Base-by-base conservation (phyloP, 176 grass and related monocot genomes). In the Alopecurus myosuroides region DNA sequence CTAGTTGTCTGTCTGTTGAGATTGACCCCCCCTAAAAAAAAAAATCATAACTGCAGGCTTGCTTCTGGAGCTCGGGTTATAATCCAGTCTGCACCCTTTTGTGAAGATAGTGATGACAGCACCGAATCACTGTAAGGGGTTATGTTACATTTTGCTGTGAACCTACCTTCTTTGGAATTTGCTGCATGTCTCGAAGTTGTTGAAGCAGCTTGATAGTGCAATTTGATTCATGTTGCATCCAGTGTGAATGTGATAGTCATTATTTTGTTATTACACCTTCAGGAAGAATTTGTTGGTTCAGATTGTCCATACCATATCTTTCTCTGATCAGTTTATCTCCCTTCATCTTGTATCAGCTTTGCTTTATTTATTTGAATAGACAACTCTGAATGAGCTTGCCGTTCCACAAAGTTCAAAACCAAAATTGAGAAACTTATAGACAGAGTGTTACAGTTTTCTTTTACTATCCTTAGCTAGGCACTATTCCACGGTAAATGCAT, bases 31-130 rank as follows among this genome's bases (percentile, higher is more conserved):
- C n/a, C n/a, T n/a, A 83, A 35, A 74, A 45, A 60, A 41, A 9
- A 3, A 3, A 76, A 20, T 87, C 39, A 4, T 77, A 83, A 78
- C 42, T 93, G 76, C 96, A 98, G 96, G 91, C 96, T 98, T 92
- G 82, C 91, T 91, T 98, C 95, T 85, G 95, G 95, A 84, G 95
- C 95, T 87, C 84, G 77, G 88, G 89, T 98, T 95, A 93, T 89
- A 90, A 99, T 99, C 77, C 83, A 99, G 49, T 99, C 93, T 45
- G 82, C 67, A 74, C 81, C 93, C 52, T 60, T 86, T 57, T 89
- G 84, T 79, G 86, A 96, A 75, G 92, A 93, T 25, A 96, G 89
- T 91, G 91, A 99, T 58, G 89, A 78, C 51, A 91, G 89, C 77
- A 89, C 80, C 13, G 91, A 92, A 77, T 96, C 88, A 78, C 74